phyloP scores from a whole-genome alignment of 768 basidiomycete species.

The Epithele typhae region DNA sequence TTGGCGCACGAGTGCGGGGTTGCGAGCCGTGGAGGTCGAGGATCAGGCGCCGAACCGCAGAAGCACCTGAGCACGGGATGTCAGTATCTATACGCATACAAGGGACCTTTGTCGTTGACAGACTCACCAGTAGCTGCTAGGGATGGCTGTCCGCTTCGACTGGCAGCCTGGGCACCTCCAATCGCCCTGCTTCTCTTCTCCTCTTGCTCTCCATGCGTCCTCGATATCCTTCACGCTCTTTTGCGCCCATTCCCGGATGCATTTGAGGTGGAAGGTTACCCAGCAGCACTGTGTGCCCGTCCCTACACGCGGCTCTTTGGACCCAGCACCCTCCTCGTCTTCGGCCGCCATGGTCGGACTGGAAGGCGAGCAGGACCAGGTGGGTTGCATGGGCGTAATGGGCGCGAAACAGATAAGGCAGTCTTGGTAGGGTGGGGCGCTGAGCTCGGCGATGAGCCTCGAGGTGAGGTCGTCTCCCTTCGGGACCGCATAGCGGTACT shows the following conservation, averaged over 20 bases:
- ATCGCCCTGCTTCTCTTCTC: constrained; percentile 64
- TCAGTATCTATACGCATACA: not conserved
- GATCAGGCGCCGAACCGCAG: constrained; percentile 71
- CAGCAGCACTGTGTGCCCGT: constrained; percentile 66
- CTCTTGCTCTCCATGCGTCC: constrained; percentile 70
- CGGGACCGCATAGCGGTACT: constrained; percentile 11
- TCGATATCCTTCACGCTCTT: constrained; percentile 72
- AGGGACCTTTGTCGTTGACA: not conserved
- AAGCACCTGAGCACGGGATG: constrained; percentile 65
- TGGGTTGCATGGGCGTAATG: constrained; percentile 73
- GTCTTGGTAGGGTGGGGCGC: constrained; percentile 69
- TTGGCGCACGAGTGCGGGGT: constrained; percentile 77
- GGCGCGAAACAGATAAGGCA: constrained; percentile 82
- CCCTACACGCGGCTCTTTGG: constrained; percentile 1
- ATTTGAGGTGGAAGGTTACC: constrained; percentile 88
- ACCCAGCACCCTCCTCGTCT: constrained; percentile 15
- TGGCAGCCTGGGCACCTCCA: constrained; percentile 98
- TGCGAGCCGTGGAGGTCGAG: constrained; percentile 61
- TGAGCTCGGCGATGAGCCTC: constrained; percentile 59
- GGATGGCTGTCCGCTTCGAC: constrained; percentile 62
- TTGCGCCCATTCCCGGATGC: constrained; percentile 83
- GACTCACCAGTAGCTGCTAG: constrained; percentile 57
- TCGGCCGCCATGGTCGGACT: constrained; percentile 34
- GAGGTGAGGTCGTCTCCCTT: constrained; percentile 69
- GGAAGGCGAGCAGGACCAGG: constrained; percentile 83